A percentile compares a stretch with the other conserved stretches of the same genome.
Evolutionary conservation across 495 filamentous ascomycete species (phyloP).

Genomic region (Hypoxylon lenormandii): DNA sequence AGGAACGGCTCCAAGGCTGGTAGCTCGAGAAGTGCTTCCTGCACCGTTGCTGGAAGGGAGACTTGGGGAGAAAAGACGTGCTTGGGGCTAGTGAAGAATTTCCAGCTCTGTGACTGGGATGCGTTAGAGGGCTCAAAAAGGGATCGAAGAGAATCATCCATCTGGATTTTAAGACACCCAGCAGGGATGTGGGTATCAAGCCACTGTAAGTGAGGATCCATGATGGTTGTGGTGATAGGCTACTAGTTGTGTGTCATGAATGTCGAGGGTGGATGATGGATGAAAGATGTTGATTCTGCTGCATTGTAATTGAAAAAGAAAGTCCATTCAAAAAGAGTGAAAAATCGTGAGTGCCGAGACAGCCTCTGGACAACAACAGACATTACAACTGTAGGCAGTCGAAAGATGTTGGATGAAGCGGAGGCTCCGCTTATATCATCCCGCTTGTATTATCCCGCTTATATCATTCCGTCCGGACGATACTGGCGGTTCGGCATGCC

Average conservation of each 20-base stretch:
- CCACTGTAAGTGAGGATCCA: constrained; percentile 28
- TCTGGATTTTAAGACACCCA: constrained; percentile 52
- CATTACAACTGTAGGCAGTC: too few species aligned
- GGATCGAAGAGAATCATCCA: constrained; percentile 5
- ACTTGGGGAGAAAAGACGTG: constrained; percentile 11
- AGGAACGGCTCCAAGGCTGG: constrained; percentile 42
- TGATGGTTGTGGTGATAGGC: constrained; percentile 5
- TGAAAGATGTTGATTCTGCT: neutral
- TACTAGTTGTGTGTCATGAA: neutral
- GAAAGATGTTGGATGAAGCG: too few species aligned
- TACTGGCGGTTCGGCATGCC: too few species aligned
- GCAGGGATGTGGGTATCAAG: constrained; percentile 52
- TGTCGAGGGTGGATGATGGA: too few species aligned
- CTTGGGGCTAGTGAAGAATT: constrained; percentile 38
- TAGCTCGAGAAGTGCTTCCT: constrained; percentile 50
- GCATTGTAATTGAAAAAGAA: neutral
- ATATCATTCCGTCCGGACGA: neutral
- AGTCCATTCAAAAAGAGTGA: neutral
- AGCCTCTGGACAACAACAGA: neutral
- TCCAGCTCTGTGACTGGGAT: constrained; percentile 30
- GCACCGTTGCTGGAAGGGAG: constrained; percentile 42
- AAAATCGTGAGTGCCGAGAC: neutral
- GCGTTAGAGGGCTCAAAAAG: constrained; percentile 15
- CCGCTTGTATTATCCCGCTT: neutral
- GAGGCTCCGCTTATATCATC: too few species aligned